phyloP scores from a whole-genome alignment of 306 rosid genomes.

The Astragalus membranaceus region DNA sequence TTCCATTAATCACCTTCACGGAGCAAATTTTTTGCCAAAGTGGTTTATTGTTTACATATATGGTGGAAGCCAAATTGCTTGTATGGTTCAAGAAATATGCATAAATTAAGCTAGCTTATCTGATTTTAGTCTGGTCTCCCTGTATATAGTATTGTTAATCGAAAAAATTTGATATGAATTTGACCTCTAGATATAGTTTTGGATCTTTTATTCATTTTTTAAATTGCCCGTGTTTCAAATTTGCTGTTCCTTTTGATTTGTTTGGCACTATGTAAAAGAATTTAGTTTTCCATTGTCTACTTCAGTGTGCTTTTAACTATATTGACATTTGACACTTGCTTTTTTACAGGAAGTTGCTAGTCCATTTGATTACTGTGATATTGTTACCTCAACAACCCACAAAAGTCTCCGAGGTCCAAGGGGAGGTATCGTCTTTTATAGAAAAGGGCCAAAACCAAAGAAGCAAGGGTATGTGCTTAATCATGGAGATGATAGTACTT shows the following conservation, averaged over 20 bases:
- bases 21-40: neutral
- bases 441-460: constrained; percentile 55
- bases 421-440: constrained; percentile 78
- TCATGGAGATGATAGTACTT: constrained; percentile 43
- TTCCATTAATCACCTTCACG: neutral
- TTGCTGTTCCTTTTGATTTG: neutral
- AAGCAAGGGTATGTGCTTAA: constrained; percentile 44
- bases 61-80: constrained; percentile 1
- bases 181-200: neutral
- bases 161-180: neutral
- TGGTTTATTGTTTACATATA: neutral
- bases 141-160: neutral
- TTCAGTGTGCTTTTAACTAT: neutral
- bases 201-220: neutral
- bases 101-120: neutral
- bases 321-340: neutral
- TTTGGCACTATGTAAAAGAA: neutral
- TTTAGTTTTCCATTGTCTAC: neutral
- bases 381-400: constrained; percentile 84
- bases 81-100: neutral
- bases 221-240: neutral
- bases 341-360: constrained; percentile 53
- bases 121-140: neutral
- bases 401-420: constrained; percentile 87
- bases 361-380: constrained; percentile 75